Conservation (phyloP, 208 protist genomes). For the Trypanosoma theileri region DNA sequence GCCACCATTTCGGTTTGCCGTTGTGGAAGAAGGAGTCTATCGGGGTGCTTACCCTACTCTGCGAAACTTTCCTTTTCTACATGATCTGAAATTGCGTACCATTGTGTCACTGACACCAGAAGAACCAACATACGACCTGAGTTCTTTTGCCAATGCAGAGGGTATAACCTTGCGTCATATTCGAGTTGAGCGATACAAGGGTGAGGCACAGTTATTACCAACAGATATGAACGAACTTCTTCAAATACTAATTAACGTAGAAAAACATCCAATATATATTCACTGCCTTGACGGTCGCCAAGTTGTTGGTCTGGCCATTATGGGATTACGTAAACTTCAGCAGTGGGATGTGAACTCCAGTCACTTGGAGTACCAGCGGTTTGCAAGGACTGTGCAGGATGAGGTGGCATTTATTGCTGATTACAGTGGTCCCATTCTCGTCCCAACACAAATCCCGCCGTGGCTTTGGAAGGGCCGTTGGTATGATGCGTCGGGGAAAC, state of each 20-base stretch:
- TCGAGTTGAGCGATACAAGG: slow-evolving; percentile 81
- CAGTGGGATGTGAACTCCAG: slow-evolving; percentile 55
- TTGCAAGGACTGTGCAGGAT: slow-evolving; percentile 50
- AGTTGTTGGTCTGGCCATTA: slow-evolving; percentile 66
- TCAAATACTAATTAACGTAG: slow-evolving; percentile 52
- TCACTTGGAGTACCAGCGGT: slow-evolving; percentile 72
- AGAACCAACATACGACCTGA: slow-evolving; percentile 80
- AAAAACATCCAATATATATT: slow-evolving; percentile 73
- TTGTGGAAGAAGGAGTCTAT: slow-evolving; percentile 80
- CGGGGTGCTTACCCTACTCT: slow-evolving; percentile 85
- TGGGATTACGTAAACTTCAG: slow-evolving; percentile 81
- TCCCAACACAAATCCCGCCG: slow-evolving; percentile 50
- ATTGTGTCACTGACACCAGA: slow-evolving; percentile 83
- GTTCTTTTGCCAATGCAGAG: slow-evolving; percentile 52
- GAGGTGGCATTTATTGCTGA: slow-evolving; percentile 71
- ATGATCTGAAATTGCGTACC: slow-evolving; percentile 47
- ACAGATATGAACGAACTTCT: slow-evolving; percentile 65
- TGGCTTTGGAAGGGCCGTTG: slow-evolving; percentile 63
- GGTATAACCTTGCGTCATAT: slow-evolving; percentile 67
- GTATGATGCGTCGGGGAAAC: slow-evolving; percentile 22
- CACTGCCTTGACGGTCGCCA: slow-evolving; percentile 89
- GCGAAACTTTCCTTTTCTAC: slow-evolving; percentile 78
- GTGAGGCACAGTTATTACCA: slow-evolving; percentile 75
- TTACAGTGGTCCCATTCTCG: slow-evolving; percentile 65
- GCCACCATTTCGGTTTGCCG: slow-evolving; percentile 71